Conservation (phyloP, 2,329 filamentous ascomycete genomes). For the Diaporthe ampelina region DNA sequence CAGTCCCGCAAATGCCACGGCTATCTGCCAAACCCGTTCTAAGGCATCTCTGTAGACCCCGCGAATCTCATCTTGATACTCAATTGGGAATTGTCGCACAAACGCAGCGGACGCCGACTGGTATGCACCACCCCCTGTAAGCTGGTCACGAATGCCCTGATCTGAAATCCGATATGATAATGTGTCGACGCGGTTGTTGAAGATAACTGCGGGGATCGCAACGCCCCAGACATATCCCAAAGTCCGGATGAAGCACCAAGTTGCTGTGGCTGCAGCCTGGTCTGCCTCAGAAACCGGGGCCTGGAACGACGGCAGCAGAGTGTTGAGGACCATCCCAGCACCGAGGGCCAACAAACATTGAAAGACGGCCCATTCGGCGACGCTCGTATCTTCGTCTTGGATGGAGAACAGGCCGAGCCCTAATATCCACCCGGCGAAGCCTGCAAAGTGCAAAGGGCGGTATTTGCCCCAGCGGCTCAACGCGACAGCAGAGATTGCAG, state of each 20-base stretch:
- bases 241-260: constrained; percentile 59
- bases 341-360: constrained; percentile 57
- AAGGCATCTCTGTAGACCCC: constrained; percentile 41
- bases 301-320: constrained; percentile 59
- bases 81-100: constrained; percentile 43
- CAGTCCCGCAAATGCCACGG: constrained; percentile 28
- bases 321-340: constrained; percentile 58
- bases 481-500: constrained; percentile 46
- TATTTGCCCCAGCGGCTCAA: constrained; percentile 53
- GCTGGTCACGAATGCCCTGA: constrained; percentile 35
- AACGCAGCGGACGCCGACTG: constrained; percentile 46
- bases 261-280: constrained; percentile 52
- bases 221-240: constrained; percentile 62
- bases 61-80: constrained; percentile 43
- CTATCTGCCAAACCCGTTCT: constrained; percentile 14
- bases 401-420: constrained; percentile 58
- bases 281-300: constrained; percentile 53
- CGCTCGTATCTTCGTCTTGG: constrained; percentile 50
- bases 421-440: constrained; percentile 54
- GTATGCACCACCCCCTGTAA: constrained; percentile 49
- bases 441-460: constrained; percentile 52
- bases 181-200: constrained; percentile 48
- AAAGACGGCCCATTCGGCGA: constrained; percentile 55
- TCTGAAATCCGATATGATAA: constrained; percentile 42
- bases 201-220: constrained; percentile 58